Evolutionary conservation across 2,329 filamentous ascomycete species (phyloP).

Genomic region (Ophiostoma sp.): DNA sequence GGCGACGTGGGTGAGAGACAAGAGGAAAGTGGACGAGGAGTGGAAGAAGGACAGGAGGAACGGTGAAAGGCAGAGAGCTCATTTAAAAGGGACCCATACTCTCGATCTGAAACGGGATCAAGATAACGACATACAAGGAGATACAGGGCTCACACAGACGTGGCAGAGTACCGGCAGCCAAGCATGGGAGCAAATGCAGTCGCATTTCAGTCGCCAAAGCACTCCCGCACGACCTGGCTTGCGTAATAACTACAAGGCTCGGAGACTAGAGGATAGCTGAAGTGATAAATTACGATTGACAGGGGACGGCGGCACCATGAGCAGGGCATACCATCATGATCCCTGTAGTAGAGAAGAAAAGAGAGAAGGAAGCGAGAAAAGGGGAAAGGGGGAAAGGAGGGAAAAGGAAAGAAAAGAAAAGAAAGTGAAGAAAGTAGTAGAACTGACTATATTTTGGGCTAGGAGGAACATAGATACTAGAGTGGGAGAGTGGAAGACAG

Average conservation of each 20-base stretch:
- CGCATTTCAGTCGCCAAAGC: background rate
- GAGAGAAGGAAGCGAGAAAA: background rate
- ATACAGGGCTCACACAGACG: background rate
- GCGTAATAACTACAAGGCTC: slow-evolving; percentile 13
- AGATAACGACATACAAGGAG: background rate
- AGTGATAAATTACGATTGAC: slow-evolving; percentile 5
- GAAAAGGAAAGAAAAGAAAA: background rate
- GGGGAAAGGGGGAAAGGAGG: background rate
- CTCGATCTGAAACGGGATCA: slow-evolving; percentile 6
- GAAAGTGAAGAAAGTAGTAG: background rate
- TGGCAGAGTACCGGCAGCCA: background rate
- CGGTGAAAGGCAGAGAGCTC: background rate
- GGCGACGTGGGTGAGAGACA: too few relatives aligned
- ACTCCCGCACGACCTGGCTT: background rate
- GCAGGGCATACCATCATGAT: background rate
- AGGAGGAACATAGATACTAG: background rate
- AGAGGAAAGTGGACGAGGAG: background rate
- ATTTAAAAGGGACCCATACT: slow-evolving; percentile 2
- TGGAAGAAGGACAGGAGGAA: background rate
- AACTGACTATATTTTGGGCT: background rate
- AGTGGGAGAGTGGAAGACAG: slow-evolving; percentile 4
- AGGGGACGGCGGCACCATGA: background rate
- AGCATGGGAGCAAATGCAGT: background rate
- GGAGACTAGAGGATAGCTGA: slow-evolving; percentile 1
- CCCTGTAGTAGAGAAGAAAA: background rate